A percentile compares a stretch with the other conserved stretches of the same genome.
These are phyloP conservation scores for Phytophthora pluvialis DNA, from an alignment of 352 stramenopile genomes.

Conservation along the genomic window DNA sequence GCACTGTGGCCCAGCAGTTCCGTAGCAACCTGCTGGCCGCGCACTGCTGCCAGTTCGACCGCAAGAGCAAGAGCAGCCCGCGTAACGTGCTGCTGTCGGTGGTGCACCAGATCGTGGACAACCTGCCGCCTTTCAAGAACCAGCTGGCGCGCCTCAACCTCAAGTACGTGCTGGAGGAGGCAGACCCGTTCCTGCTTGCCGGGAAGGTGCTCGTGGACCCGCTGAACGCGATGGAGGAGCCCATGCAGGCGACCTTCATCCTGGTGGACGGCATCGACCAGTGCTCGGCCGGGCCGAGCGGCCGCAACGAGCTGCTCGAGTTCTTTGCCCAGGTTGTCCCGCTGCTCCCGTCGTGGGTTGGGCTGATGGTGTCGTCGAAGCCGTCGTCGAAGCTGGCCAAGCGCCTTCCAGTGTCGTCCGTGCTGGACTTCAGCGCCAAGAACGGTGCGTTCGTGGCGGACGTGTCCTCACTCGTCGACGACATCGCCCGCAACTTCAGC, in stretches of 20 bases:
- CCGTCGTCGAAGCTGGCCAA: constrained; percentile 63
- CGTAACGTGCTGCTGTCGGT: constrained; percentile 81
- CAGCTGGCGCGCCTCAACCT: constrained; percentile 85
- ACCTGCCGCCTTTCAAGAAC: constrained; percentile 78
- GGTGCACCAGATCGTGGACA: constrained; percentile 79
- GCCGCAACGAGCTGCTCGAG: constrained; percentile 72
- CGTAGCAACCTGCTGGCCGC: constrained; percentile 57
- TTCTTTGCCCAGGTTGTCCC: constrained; percentile 69
- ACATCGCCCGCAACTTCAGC: constrained; percentile 61
- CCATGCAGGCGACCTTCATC: constrained; percentile 64
- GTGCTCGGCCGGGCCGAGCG: constrained; percentile 41
- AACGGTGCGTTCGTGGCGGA: constrained; percentile 71
- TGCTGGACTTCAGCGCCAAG: constrained; percentile 75
- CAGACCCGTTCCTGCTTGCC: constrained; percentile 68
- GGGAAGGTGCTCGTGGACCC: constrained; percentile 81
- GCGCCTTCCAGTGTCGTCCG: constrained; percentile 67
- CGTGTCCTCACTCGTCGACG: constrained; percentile 56
- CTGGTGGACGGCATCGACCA: constrained; percentile 83
- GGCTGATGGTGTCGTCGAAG: constrained; percentile 76
- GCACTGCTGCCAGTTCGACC: constrained; percentile 84
- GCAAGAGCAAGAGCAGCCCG: constrained; percentile 71
- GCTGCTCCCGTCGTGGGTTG: constrained; percentile 73
- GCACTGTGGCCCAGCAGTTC: constrained; percentile 60
- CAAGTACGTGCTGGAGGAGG: constrained; percentile 81
- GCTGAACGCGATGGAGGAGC: constrained; percentile 69